phyloP scores from a whole-genome alignment of 192 early-diverging fungal species.

The Linnemannia elongata region DNA sequence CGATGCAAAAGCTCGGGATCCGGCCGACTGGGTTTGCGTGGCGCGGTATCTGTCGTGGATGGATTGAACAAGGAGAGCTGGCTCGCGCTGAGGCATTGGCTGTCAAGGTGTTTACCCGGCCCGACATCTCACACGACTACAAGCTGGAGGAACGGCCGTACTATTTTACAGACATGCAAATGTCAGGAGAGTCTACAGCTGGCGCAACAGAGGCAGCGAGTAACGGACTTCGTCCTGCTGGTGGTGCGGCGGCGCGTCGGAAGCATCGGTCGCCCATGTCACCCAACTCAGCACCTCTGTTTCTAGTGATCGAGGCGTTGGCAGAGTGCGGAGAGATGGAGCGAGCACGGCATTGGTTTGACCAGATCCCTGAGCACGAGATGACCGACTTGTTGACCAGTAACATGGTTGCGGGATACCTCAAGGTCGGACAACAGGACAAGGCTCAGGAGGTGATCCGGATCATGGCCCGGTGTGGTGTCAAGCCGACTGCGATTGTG shows the following conservation, averaged over 20 bases:
- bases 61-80: slow-evolving; percentile 50
- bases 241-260: not conserved
- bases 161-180: slow-evolving; percentile 38
- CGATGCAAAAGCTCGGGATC: slow-evolving; percentile 47
- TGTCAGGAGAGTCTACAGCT: not conserved
- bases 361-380: slow-evolving; percentile 37
- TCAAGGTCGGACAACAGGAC: slow-evolving; percentile 29
- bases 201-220: not conserved
- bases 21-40: slow-evolving; percentile 50
- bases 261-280: slow-evolving; percentile 46
- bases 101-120: slow-evolving; percentile 35
- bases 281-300: slow-evolving; percentile 41
- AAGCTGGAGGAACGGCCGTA: slow-evolving; percentile 36
- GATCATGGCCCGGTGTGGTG: slow-evolving; percentile 47
- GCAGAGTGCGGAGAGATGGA: slow-evolving; percentile 54
- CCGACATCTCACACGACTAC: slow-evolving; percentile 46
- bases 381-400: slow-evolving; percentile 49
- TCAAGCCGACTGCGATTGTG: slow-evolving; percentile 48
- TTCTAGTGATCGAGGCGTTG: slow-evolving; percentile 41
- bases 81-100: slow-evolving; percentile 47
- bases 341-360: slow-evolving; percentile 45
- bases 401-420: slow-evolving; percentile 48
- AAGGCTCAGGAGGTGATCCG: slow-evolving; percentile 54
- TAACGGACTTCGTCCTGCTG: not conserved
- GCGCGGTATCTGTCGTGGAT: slow-evolving; percentile 47